Percentiles rank a stretch among this genome's conserved stretches.
Evolutionary conservation across 2,329 filamentous ascomycete genomes (phyloP).

Genomic region (Trichoderma hamatum): DNA sequence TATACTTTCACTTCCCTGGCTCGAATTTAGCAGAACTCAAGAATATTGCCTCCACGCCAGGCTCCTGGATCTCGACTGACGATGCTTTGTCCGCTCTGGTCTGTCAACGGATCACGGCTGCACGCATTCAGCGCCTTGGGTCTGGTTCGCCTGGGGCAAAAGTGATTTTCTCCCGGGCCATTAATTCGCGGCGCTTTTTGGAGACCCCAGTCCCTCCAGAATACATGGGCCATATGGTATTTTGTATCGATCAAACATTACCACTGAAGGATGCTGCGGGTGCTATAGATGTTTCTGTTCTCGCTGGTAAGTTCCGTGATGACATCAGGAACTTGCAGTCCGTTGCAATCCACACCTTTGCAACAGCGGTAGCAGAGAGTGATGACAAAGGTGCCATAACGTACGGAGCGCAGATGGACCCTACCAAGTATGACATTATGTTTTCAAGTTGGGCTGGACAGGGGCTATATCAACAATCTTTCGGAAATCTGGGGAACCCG

Average conservation of each 20-base stretch:
- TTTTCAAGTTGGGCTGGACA: background rate
- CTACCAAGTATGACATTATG: background rate
- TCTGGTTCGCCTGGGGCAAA: background rate
- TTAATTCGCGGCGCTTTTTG: background rate
- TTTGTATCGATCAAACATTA: background rate
- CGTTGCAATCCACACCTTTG: background rate
- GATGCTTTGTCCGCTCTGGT: background rate
- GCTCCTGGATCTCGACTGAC: constrained; percentile 8
- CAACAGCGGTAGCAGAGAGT: background rate
- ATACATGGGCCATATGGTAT: constrained; percentile 6
- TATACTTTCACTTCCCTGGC: background rate
- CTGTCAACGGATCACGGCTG: background rate
- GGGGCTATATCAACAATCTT: background rate
- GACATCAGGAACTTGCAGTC: background rate
- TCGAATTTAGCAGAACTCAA: background rate
- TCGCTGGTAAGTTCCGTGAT: background rate
- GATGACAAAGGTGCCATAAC: background rate
- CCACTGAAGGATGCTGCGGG: background rate
- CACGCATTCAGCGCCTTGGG: background rate
- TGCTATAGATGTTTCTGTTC: background rate
- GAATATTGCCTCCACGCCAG: background rate
- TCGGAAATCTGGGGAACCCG: background rate
- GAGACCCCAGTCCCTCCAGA: background rate
- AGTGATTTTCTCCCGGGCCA: background rate
- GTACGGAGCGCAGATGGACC: background rate